phyloP scores from a whole-genome alignment of 2,329 filamentous ascomycete genomes.

The Cercospora beticola region DNA sequence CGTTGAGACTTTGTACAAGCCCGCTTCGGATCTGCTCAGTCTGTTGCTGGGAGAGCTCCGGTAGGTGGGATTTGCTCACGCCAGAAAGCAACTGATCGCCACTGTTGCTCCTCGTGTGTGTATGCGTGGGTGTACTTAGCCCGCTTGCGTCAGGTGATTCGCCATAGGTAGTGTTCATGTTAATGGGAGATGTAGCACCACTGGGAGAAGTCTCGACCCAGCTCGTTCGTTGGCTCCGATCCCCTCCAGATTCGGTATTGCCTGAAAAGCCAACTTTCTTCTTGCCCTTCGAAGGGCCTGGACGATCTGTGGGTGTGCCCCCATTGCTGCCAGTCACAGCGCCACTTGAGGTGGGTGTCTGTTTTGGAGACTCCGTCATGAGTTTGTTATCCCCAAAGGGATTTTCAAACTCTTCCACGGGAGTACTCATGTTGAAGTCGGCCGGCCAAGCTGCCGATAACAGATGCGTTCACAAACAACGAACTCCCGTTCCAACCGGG shows the following conservation, averaged over 20 bases:
- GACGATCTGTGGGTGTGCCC: conserved; percentile 17
- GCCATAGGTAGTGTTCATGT: conserved; percentile 16
- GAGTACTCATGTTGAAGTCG: conserved; percentile 21
- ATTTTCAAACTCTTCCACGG: conserved; percentile 26
- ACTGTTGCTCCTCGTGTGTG: conserved; percentile 20
- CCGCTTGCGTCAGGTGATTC: conserved; percentile 24
- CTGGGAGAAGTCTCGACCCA: conserved; percentile 19
- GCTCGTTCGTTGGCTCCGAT: conserved; percentile 21
- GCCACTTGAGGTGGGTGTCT: conserved; percentile 19
- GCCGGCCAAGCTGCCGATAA: background rate
- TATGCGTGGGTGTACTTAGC: conserved; percentile 21
- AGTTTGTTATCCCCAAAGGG: conserved; percentile 23
- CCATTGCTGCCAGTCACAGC: conserved; percentile 23
- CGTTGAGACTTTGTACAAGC: conserved; percentile 24
- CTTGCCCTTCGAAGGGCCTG: conserved; percentile 24
- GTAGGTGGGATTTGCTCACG: conserved; percentile 32
- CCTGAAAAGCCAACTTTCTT: conserved; percentile 31
- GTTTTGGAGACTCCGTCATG: conserved; percentile 14
- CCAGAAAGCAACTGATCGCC: conserved; percentile 22
- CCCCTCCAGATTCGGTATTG: conserved; percentile 18
- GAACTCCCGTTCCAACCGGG: background rate
- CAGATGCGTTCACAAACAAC: background rate
- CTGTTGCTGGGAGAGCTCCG: conserved; percentile 35
- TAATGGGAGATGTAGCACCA: conserved; percentile 19
- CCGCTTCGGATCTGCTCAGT: conserved; percentile 34